A percentile compares a stretch with the other conserved stretches of the same genome.
phyloP scores from a whole-genome alignment of 257 asterid genomes.

The Cynanchum wilfordii region DNA sequence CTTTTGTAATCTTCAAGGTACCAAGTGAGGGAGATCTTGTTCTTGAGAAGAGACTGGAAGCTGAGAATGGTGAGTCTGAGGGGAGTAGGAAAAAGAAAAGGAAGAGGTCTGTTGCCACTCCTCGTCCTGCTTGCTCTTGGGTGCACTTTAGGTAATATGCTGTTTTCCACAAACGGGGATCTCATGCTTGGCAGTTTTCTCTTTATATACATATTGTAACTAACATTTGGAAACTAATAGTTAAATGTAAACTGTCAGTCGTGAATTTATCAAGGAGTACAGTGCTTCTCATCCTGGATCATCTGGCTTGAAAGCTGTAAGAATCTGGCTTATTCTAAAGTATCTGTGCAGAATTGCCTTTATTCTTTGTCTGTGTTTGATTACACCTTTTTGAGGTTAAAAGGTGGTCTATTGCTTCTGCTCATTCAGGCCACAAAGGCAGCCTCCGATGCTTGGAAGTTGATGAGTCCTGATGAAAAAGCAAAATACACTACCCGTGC shows the following conservation, averaged over 20 bases:
- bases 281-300: slow-evolving; percentile 94
- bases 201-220: not conserved
- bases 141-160: slow-evolving; percentile 81
- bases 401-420: not conserved
- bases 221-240: slow-evolving; percentile 16
- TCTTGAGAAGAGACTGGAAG: slow-evolving; percentile 54
- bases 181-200: not conserved
- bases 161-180: slow-evolving; percentile 6
- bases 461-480: slow-evolving; percentile 87
- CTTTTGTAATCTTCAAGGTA: slow-evolving; percentile 34
- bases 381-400: not conserved
- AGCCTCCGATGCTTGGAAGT: slow-evolving; percentile 97
- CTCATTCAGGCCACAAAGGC: slow-evolving; percentile 88
- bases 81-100: slow-evolving; percentile 70
- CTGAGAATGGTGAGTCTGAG: slow-evolving; percentile 57
- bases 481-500: slow-evolving; percentile 88
- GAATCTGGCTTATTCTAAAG: slow-evolving; percentile 22
- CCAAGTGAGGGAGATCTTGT: slow-evolving; percentile 50
- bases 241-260: slow-evolving; percentile 39
- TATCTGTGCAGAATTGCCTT: not conserved
- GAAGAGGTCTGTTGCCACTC: slow-evolving; percentile 63
- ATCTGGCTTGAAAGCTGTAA: slow-evolving; percentile 87
- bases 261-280: slow-evolving; percentile 92
- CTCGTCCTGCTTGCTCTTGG: slow-evolving; percentile 99
- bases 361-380: slow-evolving; percentile 1